These are phyloP conservation scores for Globisporangium canariense DNA, from an alignment of 352 stramenopile species.

Conservation along the genomic window DNA sequence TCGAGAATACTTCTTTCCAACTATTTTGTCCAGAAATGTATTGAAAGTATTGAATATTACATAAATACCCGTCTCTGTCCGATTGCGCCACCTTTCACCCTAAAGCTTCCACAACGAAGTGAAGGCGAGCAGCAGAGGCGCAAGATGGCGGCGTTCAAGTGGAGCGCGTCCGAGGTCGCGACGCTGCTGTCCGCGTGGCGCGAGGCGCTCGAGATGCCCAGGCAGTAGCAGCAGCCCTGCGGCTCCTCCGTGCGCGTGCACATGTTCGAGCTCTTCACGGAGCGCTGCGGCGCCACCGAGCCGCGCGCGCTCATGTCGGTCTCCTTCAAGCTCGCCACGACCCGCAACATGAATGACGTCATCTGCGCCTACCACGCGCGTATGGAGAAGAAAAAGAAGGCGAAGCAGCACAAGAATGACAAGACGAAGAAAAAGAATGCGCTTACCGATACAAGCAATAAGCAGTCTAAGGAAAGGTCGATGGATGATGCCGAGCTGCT, in stretches of 20 bases:
- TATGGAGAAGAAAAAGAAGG: background rate
- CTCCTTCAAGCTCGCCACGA: background rate
- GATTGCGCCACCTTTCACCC: background rate
- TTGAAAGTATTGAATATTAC: no score
- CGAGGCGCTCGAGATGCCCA: constrained; percentile 6
- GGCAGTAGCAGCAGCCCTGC: background rate
- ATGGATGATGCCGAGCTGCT: background rate
- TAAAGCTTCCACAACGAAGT: background rate
- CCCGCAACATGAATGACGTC: constrained; percentile 5
- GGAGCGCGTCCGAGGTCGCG: constrained; percentile 3
- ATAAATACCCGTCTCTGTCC: no score
- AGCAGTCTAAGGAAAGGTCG: background rate
- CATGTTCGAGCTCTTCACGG: constrained; percentile 9
- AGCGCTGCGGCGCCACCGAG: constrained; percentile 2
- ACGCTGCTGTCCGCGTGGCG: constrained; percentile 9
- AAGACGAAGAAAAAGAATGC: background rate
- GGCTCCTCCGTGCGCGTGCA: background rate
- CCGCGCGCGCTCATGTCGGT: background rate
- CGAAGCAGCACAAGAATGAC: background rate
- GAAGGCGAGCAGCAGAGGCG: background rate
- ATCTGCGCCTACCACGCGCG: constrained; percentile 3
- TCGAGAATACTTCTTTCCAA: no score
- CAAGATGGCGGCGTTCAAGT: background rate
- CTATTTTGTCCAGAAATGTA: no score
- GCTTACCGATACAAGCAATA: background rate